Conservation (phyloP, 2,329 filamentous ascomycete species). For the Colletotrichum filicis region DNA sequence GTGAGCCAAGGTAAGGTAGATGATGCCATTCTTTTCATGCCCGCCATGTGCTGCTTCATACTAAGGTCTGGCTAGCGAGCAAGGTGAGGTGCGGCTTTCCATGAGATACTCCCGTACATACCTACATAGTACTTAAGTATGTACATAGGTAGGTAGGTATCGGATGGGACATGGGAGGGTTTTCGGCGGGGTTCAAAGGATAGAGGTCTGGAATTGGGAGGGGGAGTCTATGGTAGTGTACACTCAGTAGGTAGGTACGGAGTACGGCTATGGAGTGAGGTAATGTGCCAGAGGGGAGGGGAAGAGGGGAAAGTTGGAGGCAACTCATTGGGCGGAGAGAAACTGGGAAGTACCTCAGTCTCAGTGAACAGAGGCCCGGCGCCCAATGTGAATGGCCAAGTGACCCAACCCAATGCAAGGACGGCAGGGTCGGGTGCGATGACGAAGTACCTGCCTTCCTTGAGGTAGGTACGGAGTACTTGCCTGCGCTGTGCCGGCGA, state of each 20-base stretch:
- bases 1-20: background rate
- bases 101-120: background rate
- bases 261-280: no score
- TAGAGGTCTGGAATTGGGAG: background rate
- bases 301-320: background rate
- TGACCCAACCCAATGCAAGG: background rate
- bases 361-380: background rate
- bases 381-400: no score
- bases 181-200: background rate
- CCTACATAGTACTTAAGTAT: no score
- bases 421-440: background rate
- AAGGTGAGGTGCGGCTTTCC: background rate
- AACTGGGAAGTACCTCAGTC: background rate
- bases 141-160: no score
- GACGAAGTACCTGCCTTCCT: background rate
- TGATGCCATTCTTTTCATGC: background rate
- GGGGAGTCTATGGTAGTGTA: no score
- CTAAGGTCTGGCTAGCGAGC: background rate
- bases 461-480: no score
- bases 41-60: background rate
- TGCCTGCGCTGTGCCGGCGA: background rate
- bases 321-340: background rate
- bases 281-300: background rate
- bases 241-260: no score
- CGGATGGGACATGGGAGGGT: background rate